These are phyloP conservation scores for Oldenlandia corymbosa DNA, from an alignment of 257 asterid species.

Conservation along the genomic window DNA sequence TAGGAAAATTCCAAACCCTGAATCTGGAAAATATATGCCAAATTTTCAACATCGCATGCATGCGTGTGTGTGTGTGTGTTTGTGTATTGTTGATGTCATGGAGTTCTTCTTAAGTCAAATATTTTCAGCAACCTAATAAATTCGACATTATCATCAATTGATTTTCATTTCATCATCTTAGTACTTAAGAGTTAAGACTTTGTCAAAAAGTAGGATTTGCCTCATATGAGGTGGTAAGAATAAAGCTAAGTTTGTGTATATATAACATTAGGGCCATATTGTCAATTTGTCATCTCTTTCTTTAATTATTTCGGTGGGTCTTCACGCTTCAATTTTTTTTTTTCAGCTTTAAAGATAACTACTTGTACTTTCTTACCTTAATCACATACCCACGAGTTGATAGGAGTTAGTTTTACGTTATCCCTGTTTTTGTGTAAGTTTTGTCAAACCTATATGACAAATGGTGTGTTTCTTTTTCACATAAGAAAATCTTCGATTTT, in stretches of 20 bases:
- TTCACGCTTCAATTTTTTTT: neutral
- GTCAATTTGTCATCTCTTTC: neutral
- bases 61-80: too few relatives aligned
- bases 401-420: neutral
- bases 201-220: too few relatives aligned
- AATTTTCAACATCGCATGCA: neutral
- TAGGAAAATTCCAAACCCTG: neutral
- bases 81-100: neutral
- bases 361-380: neutral
- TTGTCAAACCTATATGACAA: too few relatives aligned
- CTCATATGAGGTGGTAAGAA: slow-evolving; percentile 1
- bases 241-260: too few relatives aligned
- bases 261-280: too few relatives aligned
- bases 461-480: too few relatives aligned
- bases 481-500: too few relatives aligned
- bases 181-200: too few relatives aligned
- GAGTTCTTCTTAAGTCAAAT: slow-evolving; percentile 11
- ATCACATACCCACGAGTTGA: neutral
- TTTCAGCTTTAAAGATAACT: slow-evolving; percentile 4
- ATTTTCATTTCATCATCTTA: too few relatives aligned
- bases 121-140: slow-evolving; percentile 9
- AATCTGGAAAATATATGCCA: neutral
- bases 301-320: neutral
- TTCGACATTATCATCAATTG: slow-evolving; percentile 5
- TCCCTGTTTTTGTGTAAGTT: too few relatives aligned